These are phyloP conservation scores for Xylaria scruposa DNA, from an alignment of 495 filamentous ascomycete species.

Conservation along the genomic window DNA sequence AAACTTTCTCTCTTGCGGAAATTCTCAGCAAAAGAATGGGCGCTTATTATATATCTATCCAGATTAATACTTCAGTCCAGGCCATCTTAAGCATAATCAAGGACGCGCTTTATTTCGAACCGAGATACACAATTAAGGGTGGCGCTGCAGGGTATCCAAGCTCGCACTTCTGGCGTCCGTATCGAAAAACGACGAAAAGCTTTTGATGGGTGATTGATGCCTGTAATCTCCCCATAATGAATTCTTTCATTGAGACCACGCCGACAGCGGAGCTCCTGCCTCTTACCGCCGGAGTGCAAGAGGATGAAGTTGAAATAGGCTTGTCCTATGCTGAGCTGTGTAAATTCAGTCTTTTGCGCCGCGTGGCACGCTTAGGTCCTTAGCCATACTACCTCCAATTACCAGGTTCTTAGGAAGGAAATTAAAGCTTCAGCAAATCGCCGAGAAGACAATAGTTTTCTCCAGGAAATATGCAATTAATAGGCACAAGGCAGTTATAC, in stretches of 20 bases:
- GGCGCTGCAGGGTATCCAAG: constrained; percentile 65
- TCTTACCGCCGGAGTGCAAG: constrained; percentile 59
- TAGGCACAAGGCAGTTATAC: constrained; percentile 1
- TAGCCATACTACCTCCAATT: constrained; percentile 74
- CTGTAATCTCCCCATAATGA: constrained; percentile 75
- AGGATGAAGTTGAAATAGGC: constrained; percentile 65
- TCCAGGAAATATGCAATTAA: constrained; percentile 41
- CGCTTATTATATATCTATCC: constrained; percentile 5
- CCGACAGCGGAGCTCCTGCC: constrained; percentile 89
- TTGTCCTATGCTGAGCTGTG: constrained; percentile 64
- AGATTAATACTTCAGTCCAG: background rate
- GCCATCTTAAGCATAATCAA: background rate
- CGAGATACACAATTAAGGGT: background rate
- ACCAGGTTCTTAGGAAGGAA: constrained; percentile 67
- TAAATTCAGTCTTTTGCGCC: constrained; percentile 68
- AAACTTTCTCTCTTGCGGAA: background rate
- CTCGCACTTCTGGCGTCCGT: constrained; percentile 68
- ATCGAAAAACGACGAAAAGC: constrained; percentile 70
- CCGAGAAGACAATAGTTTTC: constrained; percentile 73
- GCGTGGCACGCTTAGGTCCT: constrained; percentile 74
- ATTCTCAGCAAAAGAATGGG: background rate
- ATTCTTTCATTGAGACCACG: constrained; percentile 73
- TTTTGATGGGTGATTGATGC: constrained; percentile 68
- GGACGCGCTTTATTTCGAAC: background rate
- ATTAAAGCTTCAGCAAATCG: constrained; percentile 45